phyloP scores from a whole-genome alignment of 192 early-diverging fungal species.

The Jimgerdemannia flammicorona region DNA sequence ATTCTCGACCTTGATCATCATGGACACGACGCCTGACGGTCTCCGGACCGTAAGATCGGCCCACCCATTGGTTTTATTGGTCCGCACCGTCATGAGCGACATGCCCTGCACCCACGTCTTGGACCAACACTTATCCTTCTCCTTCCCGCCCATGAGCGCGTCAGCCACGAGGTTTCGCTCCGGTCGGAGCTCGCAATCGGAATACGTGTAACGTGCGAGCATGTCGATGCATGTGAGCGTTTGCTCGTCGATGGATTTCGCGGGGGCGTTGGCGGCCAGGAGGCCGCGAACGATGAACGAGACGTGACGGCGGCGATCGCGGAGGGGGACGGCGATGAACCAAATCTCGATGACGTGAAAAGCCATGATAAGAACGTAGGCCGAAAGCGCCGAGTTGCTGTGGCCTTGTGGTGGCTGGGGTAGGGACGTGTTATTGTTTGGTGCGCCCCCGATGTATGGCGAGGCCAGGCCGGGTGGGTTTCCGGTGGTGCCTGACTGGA shows the following conservation, averaged over 20 bases:
- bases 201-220: slow-evolving; percentile 81
- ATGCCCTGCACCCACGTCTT: slow-evolving; percentile 86
- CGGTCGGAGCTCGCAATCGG: slow-evolving; percentile 65
- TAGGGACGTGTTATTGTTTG: neutral
- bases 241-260: slow-evolving; percentile 71
- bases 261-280: slow-evolving; percentile 54
- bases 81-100: slow-evolving; percentile 74
- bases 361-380: slow-evolving; percentile 87
- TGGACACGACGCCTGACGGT: slow-evolving; percentile 71
- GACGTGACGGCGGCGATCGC: slow-evolving; percentile 75
- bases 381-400: slow-evolving; percentile 47
- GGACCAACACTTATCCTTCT: slow-evolving; percentile 37
- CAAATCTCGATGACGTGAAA: slow-evolving; percentile 90
- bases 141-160: slow-evolving; percentile 44
- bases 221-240: slow-evolving; percentile 94
- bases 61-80: slow-evolving; percentile 64
- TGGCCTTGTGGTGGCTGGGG: slow-evolving; percentile 11
- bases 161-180: slow-evolving; percentile 45
- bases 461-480: slow-evolving; percentile 6
- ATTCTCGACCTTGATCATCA: slow-evolving; percentile 70
- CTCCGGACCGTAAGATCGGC: slow-evolving; percentile 80
- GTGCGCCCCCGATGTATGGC: slow-evolving; percentile 9
- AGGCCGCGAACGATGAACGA: slow-evolving; percentile 77
- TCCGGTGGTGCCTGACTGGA: slow-evolving; percentile 6
- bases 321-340: slow-evolving; percentile 78